Percentiles rank a stretch among this genome's conserved stretches.
Evolutionary conservation across 2,329 filamentous ascomycete genomes (phyloP).

Genomic region (Chalaropsis ovoidea): DNA sequence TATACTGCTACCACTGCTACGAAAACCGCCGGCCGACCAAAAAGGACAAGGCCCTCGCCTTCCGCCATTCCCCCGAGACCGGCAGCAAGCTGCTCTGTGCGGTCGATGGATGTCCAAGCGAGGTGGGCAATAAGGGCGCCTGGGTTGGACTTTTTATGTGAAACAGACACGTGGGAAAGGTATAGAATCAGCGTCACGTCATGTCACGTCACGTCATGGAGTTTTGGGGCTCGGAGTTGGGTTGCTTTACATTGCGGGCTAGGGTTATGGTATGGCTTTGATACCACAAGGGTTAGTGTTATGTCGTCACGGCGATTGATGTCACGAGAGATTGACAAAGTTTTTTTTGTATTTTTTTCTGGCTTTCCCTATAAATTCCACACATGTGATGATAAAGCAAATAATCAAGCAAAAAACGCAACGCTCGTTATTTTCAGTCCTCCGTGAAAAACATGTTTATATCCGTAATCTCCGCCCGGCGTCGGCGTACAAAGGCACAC

Average conservation of each 20-base stretch:
- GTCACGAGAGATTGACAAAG: background rate
- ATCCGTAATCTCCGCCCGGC: no score
- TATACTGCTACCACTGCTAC: conserved; percentile 53
- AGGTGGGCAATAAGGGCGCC: conserved; percentile 44
- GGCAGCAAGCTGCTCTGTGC: conserved; percentile 41
- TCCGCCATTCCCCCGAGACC: conserved; percentile 20
- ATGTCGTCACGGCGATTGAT: no score
- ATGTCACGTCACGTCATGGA: background rate
- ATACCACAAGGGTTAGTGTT: no score
- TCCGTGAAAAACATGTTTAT: no score
- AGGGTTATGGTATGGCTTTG: background rate
- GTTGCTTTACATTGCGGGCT: no score
- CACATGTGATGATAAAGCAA: no score
- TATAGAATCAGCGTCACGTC: background rate
- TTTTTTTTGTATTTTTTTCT: background rate
- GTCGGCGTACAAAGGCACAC: no score
- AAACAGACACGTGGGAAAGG: conserved; percentile 29
- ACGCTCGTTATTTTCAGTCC: no score
- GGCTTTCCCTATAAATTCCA: no score
- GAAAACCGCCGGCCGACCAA: conserved; percentile 43
- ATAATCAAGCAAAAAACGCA: no score
- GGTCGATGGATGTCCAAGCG: conserved; percentile 47
- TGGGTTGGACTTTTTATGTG: conserved; percentile 54
- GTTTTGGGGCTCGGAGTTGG: background rate
- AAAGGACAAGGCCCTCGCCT: conserved; percentile 28